Evolutionary conservation across 2,329 filamentous ascomycete species (phyloP), one percentile per base, ranked within the genome.

Genomic region (Colletotrichum sp.): DNA sequence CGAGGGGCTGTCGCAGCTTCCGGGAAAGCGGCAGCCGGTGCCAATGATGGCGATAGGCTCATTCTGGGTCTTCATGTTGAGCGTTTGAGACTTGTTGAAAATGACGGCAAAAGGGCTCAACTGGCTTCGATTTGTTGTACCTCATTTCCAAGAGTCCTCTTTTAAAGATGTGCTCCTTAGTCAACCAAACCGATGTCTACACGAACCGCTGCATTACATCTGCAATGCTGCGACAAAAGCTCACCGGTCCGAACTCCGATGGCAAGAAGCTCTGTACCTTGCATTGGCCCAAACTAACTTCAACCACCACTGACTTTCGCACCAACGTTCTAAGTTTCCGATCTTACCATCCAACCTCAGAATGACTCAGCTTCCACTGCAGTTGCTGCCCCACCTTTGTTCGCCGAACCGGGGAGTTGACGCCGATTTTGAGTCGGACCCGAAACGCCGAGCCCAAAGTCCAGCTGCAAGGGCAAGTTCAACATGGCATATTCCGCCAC

Each of bases 41-140:
- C 73, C 73, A 15, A 76, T 21, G 3, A 76, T 68, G 18, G 73
- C 73, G 32, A 76, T 72, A 6, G 69, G 72, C 34, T 69, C 67
- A 2, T 52, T 52, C 12, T 21, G 44, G 44, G 44, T 52, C 44
- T 52, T 52, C 44, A 52, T 52, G n/a, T 52, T 52, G 44, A 52
- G 44, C 44, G 1, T 52, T 52, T 52, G n/a, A 3, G 44, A 52
- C n/a, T 52, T 52, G 44, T 52, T 52, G 44, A 21, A 52, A 52
- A 52, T 52, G 4, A 21, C n/a, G n/a, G n/a, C 44, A 52, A 52
- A 13, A 7, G 3, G 4, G 44, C 26, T 28, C 39, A 5, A n/a
- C 16, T 44, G 6, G 1, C 39, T 44, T n/a, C 8, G 5, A 0
- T 1, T 1, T n/a, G 4, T 3, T 3, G 18, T n/a, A n/a, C 39